A percentile compares a stretch with the other conserved stretches of the same genome.
Evolutionary conservation across 257 asterid genomes (phyloP).

Genomic region (Solanum bukasovii): DNA sequence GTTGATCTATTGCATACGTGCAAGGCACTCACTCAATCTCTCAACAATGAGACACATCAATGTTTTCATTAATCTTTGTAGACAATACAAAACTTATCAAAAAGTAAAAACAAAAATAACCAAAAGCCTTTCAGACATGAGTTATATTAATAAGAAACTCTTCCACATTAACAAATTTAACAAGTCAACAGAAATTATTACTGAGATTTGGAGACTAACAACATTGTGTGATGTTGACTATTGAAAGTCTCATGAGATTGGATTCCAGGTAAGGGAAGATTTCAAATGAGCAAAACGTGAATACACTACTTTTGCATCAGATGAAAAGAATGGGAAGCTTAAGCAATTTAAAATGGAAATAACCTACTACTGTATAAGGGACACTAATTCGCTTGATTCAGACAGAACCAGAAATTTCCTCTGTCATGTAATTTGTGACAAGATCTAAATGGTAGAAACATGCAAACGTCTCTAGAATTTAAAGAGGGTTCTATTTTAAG

Average conservation of each 20-base stretch:
- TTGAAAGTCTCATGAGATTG: neutral
- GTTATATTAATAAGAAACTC: neutral
- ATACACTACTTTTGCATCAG: neutral
- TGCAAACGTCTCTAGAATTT: neutral
- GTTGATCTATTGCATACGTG: neutral
- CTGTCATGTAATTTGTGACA: neutral
- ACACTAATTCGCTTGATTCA: neutral
- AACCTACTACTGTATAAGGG: neutral
- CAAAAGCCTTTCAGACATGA: neutral
- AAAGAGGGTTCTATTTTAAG: neutral
- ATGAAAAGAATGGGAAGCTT: neutral
- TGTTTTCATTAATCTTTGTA: neutral
- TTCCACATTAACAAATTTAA: neutral
- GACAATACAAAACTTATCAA: neutral
- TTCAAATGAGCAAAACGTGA: neutral
- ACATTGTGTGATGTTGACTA: neutral
- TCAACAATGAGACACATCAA: neutral
- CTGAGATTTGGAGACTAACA: neutral
- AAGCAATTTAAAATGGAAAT: neutral
- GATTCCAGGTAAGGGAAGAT: neutral
- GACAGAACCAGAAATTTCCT: neutral
- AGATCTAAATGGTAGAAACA: neutral
- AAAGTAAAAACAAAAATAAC: neutral
- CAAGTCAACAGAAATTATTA: neutral
- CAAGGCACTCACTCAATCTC: neutral